phyloP scores from a whole-genome alignment of 2,329 filamentous ascomycete genomes.

The Fusarium avenaceum region DNA sequence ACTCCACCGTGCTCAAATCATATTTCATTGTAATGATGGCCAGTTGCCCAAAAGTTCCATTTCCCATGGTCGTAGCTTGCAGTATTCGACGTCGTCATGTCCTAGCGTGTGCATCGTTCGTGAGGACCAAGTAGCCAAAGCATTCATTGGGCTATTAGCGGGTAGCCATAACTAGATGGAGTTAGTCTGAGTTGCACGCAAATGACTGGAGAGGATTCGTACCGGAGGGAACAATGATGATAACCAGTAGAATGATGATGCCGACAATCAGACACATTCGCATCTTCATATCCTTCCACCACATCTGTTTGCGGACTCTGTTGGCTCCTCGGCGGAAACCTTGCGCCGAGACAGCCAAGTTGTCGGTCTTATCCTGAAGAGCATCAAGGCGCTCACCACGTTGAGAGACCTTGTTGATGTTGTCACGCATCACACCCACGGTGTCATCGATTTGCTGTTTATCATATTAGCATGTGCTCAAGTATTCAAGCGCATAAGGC shows the following conservation, averaged over 20 bases:
- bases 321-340: constrained; percentile 97
- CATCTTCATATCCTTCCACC: constrained; percentile 99
- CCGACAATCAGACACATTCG: constrained; percentile 94
- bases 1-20: constrained; percentile 55
- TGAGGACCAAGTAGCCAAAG: constrained; percentile 49
- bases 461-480: constrained; percentile 33
- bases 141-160: constrained; percentile 47
- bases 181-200: constrained; percentile 22
- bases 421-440: constrained; percentile 94
- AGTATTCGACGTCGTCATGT: constrained; percentile 49
- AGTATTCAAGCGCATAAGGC: neutral
- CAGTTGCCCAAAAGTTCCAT: constrained; percentile 50
- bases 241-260: constrained; percentile 88
- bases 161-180: constrained; percentile 54
- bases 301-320: constrained; percentile 97
- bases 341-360: constrained; percentile 91
- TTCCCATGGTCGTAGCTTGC: constrained; percentile 49
- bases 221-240: constrained; percentile 96
- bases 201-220: constrained; percentile 48
- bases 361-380: constrained; percentile 94
- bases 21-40: constrained; percentile 50
- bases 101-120: constrained; percentile 44
- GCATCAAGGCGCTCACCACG: constrained; percentile 90
- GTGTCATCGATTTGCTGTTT: constrained; percentile 96
- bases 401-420: constrained; percentile 96